Conservation (phyloP, 495 filamentous ascomycete genomes). For the Xylaria curta region DNA sequence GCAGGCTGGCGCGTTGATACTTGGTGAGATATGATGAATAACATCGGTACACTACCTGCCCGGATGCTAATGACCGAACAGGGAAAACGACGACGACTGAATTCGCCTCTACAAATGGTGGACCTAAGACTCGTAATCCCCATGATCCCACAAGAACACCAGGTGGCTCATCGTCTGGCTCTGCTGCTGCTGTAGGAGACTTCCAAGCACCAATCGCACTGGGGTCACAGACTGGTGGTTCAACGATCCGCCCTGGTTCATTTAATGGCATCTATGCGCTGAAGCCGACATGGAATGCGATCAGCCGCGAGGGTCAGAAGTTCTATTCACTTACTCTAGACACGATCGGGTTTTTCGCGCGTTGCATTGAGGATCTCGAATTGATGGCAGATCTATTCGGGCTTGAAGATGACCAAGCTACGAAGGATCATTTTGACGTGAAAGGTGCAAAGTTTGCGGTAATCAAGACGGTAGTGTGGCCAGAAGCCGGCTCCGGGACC, state of each 20-base stretch:
- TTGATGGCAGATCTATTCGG: constrained; percentile 55
- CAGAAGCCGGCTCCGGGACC: constrained; percentile 54
- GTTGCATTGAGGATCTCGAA: constrained; percentile 57
- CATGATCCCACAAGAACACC: constrained; percentile 56
- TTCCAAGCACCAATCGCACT: constrained; percentile 55
- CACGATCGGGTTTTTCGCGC: constrained; percentile 59
- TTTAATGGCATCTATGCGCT: constrained; percentile 62
- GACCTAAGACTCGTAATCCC: constrained; percentile 51
- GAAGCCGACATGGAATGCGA: constrained; percentile 63
- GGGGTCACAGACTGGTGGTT: constrained; percentile 60
- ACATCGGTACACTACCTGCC: neutral
- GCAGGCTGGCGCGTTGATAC: constrained; percentile 55
- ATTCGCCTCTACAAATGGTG: constrained; percentile 52
- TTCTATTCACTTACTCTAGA: constrained; percentile 57
- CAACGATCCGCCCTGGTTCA: constrained; percentile 57
- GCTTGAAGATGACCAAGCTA: constrained; percentile 53
- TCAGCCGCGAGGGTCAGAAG: constrained; percentile 60
- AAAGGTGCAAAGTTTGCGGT: constrained; percentile 55
- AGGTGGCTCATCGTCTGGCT: constrained; percentile 61
- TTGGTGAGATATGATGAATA: constrained; percentile 44
- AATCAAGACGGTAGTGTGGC: constrained; percentile 56
- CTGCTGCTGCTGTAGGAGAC: constrained; percentile 59
- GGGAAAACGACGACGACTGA: constrained; percentile 59
- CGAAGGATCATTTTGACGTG: constrained; percentile 38
- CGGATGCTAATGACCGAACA: constrained; percentile 17